phyloP scores from a whole-genome alignment of 2,329 filamentous ascomycete species.

The Penicillium sumatraense region DNA sequence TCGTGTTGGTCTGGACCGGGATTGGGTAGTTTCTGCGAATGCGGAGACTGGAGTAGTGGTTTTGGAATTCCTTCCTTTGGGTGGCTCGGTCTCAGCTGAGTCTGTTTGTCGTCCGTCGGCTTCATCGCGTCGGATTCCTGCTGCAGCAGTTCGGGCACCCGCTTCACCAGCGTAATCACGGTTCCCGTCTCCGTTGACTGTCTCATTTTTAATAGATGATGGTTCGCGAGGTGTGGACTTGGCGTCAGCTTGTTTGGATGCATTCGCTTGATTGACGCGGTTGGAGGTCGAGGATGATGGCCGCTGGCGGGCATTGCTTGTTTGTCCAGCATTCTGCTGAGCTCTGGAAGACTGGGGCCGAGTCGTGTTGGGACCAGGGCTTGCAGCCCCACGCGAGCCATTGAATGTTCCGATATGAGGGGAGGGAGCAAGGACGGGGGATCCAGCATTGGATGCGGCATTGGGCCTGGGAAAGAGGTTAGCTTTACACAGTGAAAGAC shows the following conservation, averaged over 20 bases:
- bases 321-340: slow-evolving; percentile 74
- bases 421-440: slow-evolving; percentile 75
- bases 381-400: slow-evolving; percentile 62
- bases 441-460: slow-evolving; percentile 59
- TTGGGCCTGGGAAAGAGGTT: slow-evolving; percentile 50
- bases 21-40: slow-evolving; percentile 39
- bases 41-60: slow-evolving; percentile 46
- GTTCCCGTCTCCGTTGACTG: slow-evolving; percentile 42
- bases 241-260: slow-evolving; percentile 53
- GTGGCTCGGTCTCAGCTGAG: slow-evolving; percentile 38
- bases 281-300: slow-evolving; percentile 66
- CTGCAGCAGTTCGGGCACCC: slow-evolving; percentile 16
- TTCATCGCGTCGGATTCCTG: slow-evolving; percentile 42
- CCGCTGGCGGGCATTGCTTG: slow-evolving; percentile 60
- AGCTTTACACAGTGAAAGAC: slow-evolving; percentile 8
- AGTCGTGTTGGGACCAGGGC: slow-evolving; percentile 63
- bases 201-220: slow-evolving; percentile 32
- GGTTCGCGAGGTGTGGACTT: slow-evolving; percentile 60
- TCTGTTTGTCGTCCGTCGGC: slow-evolving; percentile 36
- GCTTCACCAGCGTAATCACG: slow-evolving; percentile 36
- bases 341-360: slow-evolving; percentile 72
- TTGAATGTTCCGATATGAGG: slow-evolving; percentile 71
- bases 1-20: slow-evolving; percentile 40
- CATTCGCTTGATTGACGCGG: slow-evolving; percentile 57
- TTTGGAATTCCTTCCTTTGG: slow-evolving; percentile 45